Base-by-base conservation (phyloP, 1,284 basidiomycete genomes). In the Pholiota adiposa region DNA sequence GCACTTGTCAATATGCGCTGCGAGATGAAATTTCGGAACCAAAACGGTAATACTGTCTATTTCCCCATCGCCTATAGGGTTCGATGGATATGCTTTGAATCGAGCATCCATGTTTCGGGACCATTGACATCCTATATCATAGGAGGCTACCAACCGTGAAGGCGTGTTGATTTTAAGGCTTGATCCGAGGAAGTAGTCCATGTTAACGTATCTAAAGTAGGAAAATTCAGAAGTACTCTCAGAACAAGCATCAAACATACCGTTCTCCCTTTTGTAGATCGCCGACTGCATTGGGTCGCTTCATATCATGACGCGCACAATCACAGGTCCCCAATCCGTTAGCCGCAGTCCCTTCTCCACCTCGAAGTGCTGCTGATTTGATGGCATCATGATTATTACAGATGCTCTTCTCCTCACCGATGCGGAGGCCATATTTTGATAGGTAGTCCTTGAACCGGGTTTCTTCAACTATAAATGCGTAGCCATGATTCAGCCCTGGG, bases 71-170 rank as follows among this genome's bases (percentile, higher is more conserved):
- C 8, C 1, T n/a, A 41, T 18, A 41, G 40, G 18, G 40, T 58
- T 51, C 1, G 31, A 40, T 16, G 55, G 59, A 25, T 60, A 54
- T 1, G 54, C 12, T 0, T 21, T 8, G 6, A 49, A 55, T 0
- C 62, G 59, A 16, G 23, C 14, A 1, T 21, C 2, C 2, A 71
- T 51, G 23, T 71, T 65, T 9, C 16, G 31, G 16, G 27, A 62
- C 67, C 67, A 77, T 54, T 76, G 74, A 58, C 76, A 78, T 0
- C 69, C 72, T 9, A 70, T 69, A 40, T 73, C 67, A 43, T 73
- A 71, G 0, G 69, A 68, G 1, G 66, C 43, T 1, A 68, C 54
- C n/a, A 70, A n/a, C 2, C 33, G 43, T 25, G 54, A 5, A 14
- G 40, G 27, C 1, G 21, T 11, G 14, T 8, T 33, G n/a, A 46